Evolutionary conservation across 345 rosid species (phyloP), one percentile per base, ranked within the genome.

Genomic region (Gossypium bickii): DNA sequence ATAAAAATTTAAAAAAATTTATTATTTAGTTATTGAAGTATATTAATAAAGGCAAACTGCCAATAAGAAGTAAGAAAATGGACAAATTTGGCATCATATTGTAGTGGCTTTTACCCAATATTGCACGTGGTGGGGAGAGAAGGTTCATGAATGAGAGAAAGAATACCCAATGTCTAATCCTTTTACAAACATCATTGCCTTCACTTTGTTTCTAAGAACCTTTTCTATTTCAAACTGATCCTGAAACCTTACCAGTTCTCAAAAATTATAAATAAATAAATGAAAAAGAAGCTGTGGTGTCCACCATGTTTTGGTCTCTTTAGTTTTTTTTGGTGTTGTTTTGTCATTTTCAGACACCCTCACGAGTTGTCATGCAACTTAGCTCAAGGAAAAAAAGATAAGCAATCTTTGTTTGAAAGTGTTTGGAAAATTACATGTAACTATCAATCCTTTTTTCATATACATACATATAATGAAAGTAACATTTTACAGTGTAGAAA

Each of bases 261-360:
- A 57, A 57, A 59, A 25, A 57, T n/a, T 24, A 9, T 25, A 13
- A 12, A 72, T n/a, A 71, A 3, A 29, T 70, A 63, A 52, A 15
- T 38, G 9, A 15, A 11, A n/a, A 73, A 65, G 43, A 60, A 70
- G 81, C 71, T 77, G 87, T 69, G 82, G 79, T 67, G 87, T 83
- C 80, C 74, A 58, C 80, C 57, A 73, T 49, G 70, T 74, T 75
- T 79, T 69, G n/a, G 1, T 55, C 22, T 20, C 25, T 49, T 12
- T 15, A 20, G 17, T 41, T 2, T 22, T 34, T 34, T 44, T 73
- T 20, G 78, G 77, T 77, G 90, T 76, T 83, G 82, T 64, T 72
- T 74, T 79, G 88, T 87, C 89, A 80, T 48, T 77, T 76, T 84
- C 89, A 78, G 45, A 29, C 49, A 41, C 27, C 79, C 76, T 75